Evolutionary conservation across 176 grass and related monocot species (phyloP), one percentile per base, ranked within the genome.

Genomic region (Musa schizocarpa): DNA sequence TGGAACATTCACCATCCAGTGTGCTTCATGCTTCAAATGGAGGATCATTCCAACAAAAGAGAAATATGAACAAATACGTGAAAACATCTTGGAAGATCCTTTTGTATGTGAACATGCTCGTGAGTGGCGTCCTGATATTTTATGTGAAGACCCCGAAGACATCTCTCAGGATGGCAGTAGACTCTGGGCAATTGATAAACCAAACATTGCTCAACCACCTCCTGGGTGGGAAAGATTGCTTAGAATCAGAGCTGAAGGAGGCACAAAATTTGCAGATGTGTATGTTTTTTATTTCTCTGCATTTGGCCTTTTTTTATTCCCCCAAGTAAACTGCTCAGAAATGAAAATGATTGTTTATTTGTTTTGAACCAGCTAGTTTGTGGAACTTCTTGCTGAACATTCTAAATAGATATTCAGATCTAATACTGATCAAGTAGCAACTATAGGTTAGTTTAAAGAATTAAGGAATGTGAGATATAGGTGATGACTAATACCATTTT

Each of bases 151-250:
- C 55, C 74, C 57, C 68, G 43, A 78, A 63, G 92, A 92, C 81
- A 75, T 89, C 76, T 88, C 89, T 65, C 82, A 86, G 52, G 89
- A 84, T 56, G 81, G 74, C 21, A 91, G 84, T 62, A 82, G 71
- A 68, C 21, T 87, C 52, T 96, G 92, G 92, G 89, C 89, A n/a
- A 89, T 96, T 52, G 89, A 96, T 81, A 89, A 73, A 78, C 78
- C 73, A 20, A 66, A 83, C 51, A 96, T 92, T 22, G 48, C 81
- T 12, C 87, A 75, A 79, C 22, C 92, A 3, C 85, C 92, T 59
- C 77, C 51, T 71, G 87, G 87, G 34, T 96, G 87, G 89, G 81
- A 96, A 74, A 88, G 92, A 63, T 79, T 74, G 26, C 80, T 96
- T 54, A 76, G 58, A 77, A 78, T 96, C 82, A 83, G 92, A 57